Conservation (phyloP, 208 protist genomes). For the Acanthamoeba lenticulata region DNA sequence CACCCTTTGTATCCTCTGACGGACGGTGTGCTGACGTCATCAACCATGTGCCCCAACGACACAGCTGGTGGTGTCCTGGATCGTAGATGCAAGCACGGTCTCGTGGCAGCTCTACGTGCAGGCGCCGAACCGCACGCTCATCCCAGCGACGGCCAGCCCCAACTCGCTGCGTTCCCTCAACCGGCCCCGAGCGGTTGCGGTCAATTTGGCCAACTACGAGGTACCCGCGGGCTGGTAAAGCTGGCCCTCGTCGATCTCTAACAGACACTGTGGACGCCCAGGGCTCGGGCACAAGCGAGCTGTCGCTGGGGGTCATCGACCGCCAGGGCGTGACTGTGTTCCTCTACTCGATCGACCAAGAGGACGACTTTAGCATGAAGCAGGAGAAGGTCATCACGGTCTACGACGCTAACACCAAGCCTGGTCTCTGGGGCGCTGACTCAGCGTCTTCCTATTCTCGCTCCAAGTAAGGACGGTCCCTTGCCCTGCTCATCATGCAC, state of each 20-base stretch:
- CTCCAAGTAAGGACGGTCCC: not conserved
- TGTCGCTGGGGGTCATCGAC: not conserved
- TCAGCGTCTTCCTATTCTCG: not conserved
- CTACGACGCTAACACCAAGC: not conserved
- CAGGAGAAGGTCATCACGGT: not conserved
- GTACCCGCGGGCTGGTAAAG: not conserved
- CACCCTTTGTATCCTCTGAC: not conserved
- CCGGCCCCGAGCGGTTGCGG: not conserved
- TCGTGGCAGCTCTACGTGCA: not conserved
- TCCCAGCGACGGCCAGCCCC: not conserved
- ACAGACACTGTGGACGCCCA: not conserved
- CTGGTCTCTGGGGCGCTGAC: not conserved
- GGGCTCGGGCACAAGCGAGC: not conserved
- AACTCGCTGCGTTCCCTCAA: not conserved
- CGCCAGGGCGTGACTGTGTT: not conserved
- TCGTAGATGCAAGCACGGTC: not conserved
- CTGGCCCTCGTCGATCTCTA: not conserved
- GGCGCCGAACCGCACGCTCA: not conserved
- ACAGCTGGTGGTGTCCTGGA: not conserved
- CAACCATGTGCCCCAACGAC: not conserved
- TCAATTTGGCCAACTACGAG: not conserved
- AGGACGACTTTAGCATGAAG: not conserved
- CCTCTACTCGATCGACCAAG: not conserved
- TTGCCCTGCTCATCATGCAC: not conserved
- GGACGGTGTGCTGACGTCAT: not conserved